Percentiles rank a stretch among this genome's conserved stretches.
Evolutionary conservation across 345 rosid genomes (phyloP).

Genomic region (Corymbia maculata): DNA sequence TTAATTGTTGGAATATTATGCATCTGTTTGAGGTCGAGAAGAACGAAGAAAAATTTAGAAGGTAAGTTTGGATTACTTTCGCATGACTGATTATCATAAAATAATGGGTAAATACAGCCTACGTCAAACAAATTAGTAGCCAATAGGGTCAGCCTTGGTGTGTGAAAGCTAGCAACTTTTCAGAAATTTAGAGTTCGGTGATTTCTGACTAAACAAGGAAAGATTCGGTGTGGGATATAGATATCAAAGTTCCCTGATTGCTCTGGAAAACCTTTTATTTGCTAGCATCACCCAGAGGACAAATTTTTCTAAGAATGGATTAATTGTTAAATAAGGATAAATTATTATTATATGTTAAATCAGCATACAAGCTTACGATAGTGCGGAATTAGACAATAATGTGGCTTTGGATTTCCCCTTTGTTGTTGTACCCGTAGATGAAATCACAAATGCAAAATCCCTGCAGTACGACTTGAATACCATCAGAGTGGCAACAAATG

Average conservation of each 20-base stretch:
- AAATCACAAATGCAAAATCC: background rate
- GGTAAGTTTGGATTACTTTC: background rate
- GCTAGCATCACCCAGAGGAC: background rate
- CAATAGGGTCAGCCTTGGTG: background rate
- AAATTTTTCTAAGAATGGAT: background rate
- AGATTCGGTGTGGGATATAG: background rate
- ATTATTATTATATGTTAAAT: too few relatives aligned
- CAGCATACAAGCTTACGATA: background rate
- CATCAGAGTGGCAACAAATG: slow-evolving; percentile 9
- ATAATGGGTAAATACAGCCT: background rate
- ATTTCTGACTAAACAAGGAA: background rate
- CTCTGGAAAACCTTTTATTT: background rate
- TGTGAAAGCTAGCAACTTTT: background rate
- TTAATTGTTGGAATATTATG: background rate
- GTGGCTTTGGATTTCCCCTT: background rate
- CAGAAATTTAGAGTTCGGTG: background rate
- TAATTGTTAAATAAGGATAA: background rate
- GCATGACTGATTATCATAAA: background rate
- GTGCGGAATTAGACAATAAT: background rate
- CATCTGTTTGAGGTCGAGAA: background rate
- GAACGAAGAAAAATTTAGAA: background rate
- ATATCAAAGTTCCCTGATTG: background rate
- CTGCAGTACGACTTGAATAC: background rate
- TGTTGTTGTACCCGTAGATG: background rate
- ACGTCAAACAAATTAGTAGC: background rate